A percentile compares a stretch with the other conserved stretches of the same genome.
These are phyloP conservation scores for Mortierella antarctica DNA, from an alignment of 192 early-diverging fungal genomes.

Conservation along the genomic window DNA sequence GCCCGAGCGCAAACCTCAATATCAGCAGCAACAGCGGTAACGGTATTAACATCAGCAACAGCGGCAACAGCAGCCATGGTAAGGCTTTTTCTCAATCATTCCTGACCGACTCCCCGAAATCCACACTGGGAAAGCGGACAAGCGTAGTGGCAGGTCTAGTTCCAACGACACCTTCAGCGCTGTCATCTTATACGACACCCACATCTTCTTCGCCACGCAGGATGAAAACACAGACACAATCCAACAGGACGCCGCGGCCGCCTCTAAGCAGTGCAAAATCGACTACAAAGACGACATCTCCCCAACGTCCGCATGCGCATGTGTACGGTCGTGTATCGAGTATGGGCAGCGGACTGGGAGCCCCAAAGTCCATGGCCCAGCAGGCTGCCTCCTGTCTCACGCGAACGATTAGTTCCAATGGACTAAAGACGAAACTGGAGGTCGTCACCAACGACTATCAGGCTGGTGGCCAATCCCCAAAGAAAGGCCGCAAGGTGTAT, in stretches of 20 bases:
- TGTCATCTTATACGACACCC: too few relatives aligned
- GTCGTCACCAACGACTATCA: conserved; percentile 52
- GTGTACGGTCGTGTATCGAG: conserved; percentile 9
- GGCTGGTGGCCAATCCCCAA: conserved; percentile 28
- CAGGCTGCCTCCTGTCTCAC: conserved; percentile 30
- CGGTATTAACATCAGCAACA: conserved; percentile 5
- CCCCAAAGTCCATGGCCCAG: conserved; percentile 19
- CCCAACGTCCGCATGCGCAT: conserved; percentile 4
- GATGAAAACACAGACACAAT: background rate
- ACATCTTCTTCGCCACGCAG: too few relatives aligned
- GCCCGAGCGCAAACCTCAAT: too few relatives aligned
- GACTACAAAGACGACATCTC: background rate
- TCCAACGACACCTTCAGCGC: conserved; percentile 1
- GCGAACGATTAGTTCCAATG: conserved; percentile 23
- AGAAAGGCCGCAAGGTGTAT: conserved; percentile 26
- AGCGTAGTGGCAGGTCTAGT: background rate
- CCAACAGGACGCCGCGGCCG: background rate
- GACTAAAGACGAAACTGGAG: conserved; percentile 41
- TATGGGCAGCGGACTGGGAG: background rate
- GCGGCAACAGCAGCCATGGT: background rate
- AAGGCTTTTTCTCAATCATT: background rate
- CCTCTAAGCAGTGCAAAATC: background rate
- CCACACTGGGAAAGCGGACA: background rate
- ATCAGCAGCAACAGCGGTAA: conserved; percentile 7
- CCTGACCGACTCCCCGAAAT: background rate